phyloP scores from a whole-genome alignment of 352 stramenopile genomes.

The Globisporangium carolinianum region DNA sequence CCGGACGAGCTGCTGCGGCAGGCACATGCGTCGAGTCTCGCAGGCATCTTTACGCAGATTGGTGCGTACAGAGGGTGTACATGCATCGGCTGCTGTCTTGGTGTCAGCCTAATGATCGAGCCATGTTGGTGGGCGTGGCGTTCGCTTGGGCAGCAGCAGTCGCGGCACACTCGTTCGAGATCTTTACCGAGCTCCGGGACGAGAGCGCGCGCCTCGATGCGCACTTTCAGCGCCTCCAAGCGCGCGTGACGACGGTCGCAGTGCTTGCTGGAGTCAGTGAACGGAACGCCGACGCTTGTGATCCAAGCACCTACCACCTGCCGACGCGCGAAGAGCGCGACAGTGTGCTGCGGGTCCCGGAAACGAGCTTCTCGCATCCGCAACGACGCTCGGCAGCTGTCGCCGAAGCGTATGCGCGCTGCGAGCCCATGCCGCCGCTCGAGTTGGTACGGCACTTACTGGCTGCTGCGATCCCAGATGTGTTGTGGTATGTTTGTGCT shows the following conservation, averaged over 20 bases:
- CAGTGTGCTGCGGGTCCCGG: constrained; percentile 14
- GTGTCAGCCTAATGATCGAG: no score
- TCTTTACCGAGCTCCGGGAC: constrained; percentile 41
- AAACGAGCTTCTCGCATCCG: constrained; percentile 7
- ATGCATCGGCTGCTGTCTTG: no score
- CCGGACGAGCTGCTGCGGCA: constrained; percentile 43
- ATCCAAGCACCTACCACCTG: constrained; percentile 5
- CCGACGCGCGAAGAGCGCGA: constrained; percentile 18
- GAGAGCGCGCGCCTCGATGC: constrained; percentile 22
- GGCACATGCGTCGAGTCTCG: constrained; percentile 35
- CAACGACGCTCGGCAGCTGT: constrained; percentile 15
- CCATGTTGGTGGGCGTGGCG: no score
- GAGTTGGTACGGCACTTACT: constrained; percentile 21
- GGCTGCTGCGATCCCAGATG: no score
- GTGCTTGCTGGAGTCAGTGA: constrained; percentile 15
- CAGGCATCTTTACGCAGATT: constrained; percentile 43
- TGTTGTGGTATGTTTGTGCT: no score
- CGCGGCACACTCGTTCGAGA: constrained; percentile 38
- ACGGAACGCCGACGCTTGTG: not conserved
- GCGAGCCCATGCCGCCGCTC: constrained; percentile 32
- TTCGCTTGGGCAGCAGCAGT: constrained; percentile 24
- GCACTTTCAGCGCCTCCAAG: constrained; percentile 22
- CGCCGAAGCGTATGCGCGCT: constrained; percentile 23
- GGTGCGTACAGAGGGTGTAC: constrained; percentile 15
- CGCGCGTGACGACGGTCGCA: constrained; percentile 24